Evolutionary conservation across 495 filamentous ascomycete genomes (phyloP), one percentile per base, ranked within the genome.

Genomic region (Neurospora sublineolata): DNA sequence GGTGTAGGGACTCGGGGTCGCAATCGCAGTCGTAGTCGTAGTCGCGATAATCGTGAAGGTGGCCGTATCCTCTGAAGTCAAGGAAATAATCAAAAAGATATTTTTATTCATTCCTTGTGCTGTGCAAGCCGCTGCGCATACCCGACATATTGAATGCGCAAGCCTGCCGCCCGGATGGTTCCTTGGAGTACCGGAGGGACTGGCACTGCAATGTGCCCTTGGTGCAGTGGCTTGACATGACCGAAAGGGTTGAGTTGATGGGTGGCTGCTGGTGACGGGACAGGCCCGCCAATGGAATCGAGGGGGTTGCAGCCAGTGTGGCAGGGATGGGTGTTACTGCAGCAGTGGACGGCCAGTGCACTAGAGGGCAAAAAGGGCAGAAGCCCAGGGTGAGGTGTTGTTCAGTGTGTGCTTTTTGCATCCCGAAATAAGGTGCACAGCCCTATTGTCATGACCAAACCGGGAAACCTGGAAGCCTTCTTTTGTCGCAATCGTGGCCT

Each of bases 361-460:
- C 20, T 70, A 46, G 52, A 60, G 52, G 52, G 23, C 52, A 27
- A 60, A 60, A 60, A 16, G 27, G 20, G 46, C 20, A 58, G 46
- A 58, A 58, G 20, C n/a, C n/a, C n/a, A n/a, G n/a, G n/a, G n/a
- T n/a, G n/a, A n/a, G 46, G 27, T 69, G 46, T 67, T 73, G 68
- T 68, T 72, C 73, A 39, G 40, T 41, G 68, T 37, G 71, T 44
- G 39, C 40, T 36, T 42, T 58, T 37, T 37, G 36, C 41, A 23
- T 40, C 74, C 72, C 70, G 67, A 77, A 79, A 78, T 78, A 76
- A 75, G 72, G 52, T 76, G 78, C 78, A 80, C 78, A 79, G 77
- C 78, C 78, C 72, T 77, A 74, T 73, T 72, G 73, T 58, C 73
- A 36, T 70, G 44, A 72, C 67, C 68, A 23, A 60, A 30, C 52